Evolutionary conservation across 148 eudicot species (phyloP), one percentile per base, ranked within the genome.

Genomic region (Chenopodium quinoa): DNA sequence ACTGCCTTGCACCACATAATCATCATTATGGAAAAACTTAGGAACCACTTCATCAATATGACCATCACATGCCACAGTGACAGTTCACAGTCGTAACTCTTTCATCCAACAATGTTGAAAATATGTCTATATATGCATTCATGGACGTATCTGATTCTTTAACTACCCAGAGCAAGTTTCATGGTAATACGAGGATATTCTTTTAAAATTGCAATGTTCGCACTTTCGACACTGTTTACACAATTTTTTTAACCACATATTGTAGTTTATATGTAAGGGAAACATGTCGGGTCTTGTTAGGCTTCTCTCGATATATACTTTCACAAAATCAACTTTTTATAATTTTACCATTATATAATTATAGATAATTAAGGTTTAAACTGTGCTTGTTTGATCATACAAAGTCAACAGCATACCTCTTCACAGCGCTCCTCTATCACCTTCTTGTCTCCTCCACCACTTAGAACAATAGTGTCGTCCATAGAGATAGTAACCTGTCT

Each of bases 351-450:
- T 40, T 0, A 4, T 40, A 40, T 40, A 40, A 40, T 40, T 5
- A 40, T 5, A 40, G 44, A 40, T 40, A 40, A 40, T 40, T 40
- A 40, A 40, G 44, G 44, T 40, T 40, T 40, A 0, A 40, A 40
- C 8, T 40, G 7, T 40, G 7, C 44, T 40, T 4, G 75, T n/a
- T 72, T n/a, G 23, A 27, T 22, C 17, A 5, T 27, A 25, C 31
- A 52, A 22, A 27, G 40, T 52, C 40, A 52, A 13, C 25, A 80
- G 56, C 78, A 77, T 85, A 95, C 98, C 98, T 95, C 91, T 82
- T 92, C 99, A 81, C 99, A 96, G 82, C 97, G 89, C 85, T 96
- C 99, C 82, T 89, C 97, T 82, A 96, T 90, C 82, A 86, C 83
- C 89, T 91, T 92, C 86, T 92, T 93, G 77, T 93, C 97, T 46